Conservation (phyloP, 2,329 filamentous ascomycete genomes). For the Colletotrichum sp. region DNA sequence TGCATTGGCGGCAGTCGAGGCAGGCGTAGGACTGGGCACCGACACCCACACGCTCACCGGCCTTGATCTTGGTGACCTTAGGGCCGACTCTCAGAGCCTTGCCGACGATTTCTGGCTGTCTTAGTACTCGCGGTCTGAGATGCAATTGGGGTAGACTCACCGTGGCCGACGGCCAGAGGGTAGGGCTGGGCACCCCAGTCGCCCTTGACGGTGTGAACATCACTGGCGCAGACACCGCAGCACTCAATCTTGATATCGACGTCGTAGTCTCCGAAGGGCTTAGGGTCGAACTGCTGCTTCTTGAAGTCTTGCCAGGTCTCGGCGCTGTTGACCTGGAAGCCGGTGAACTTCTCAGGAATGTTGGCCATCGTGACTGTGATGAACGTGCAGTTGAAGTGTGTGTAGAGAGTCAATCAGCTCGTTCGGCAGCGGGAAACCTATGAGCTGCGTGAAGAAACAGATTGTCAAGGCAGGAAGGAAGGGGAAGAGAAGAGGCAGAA, state of each 20-base stretch:
- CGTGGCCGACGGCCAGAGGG: constrained; percentile 72
- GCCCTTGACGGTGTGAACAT: constrained; percentile 73
- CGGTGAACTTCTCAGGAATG: constrained; percentile 64
- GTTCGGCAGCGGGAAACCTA: background rate
- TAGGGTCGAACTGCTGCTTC: constrained; percentile 80
- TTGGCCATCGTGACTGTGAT: constrained; percentile 43
- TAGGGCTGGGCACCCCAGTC: constrained; percentile 70
- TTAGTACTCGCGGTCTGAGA: background rate
- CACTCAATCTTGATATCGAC: constrained; percentile 87
- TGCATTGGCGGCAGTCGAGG: constrained; percentile 69
- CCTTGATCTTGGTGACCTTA: constrained; percentile 65
- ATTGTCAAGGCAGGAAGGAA: background rate
- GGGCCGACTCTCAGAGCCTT: constrained; percentile 70
- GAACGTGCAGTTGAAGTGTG: background rate
- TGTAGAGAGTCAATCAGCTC: background rate
- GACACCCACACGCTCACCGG: constrained; percentile 71
- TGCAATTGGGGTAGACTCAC: constrained; percentile 37
- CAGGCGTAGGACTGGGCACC: constrained; percentile 72
- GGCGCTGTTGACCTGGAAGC: constrained; percentile 63
- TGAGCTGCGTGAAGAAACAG: background rate
- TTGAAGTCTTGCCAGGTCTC: constrained; percentile 65
- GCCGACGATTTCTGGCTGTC: constrained; percentile 67
- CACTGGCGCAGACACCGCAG: constrained; percentile 78
- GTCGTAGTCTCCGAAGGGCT: constrained; percentile 86
- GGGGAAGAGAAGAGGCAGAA: background rate